These are phyloP conservation scores for Brettanomyces sp. DNA, from an alignment of 805 yeast species.

Conservation along the genomic window DNA sequence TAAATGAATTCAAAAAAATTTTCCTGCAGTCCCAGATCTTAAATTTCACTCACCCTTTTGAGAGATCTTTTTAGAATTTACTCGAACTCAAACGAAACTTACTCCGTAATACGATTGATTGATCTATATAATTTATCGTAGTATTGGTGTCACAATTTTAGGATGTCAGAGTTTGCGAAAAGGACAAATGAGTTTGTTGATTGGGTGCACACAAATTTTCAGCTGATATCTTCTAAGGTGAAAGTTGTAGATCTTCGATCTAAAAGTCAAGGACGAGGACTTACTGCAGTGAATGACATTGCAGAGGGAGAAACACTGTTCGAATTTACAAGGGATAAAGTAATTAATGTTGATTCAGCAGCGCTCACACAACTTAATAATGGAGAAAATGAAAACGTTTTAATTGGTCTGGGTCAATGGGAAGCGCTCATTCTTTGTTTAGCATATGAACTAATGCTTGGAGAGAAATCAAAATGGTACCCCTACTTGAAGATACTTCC, in stretches of 20 bases:
- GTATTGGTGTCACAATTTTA: too few relatives aligned
- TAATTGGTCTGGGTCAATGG: conserved; percentile 57
- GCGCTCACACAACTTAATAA: conserved; percentile 26
- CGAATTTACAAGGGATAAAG: conserved; percentile 49
- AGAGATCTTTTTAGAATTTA: too few relatives aligned
- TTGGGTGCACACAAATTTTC: conserved; percentile 38
- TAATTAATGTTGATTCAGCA: conserved; percentile 55
- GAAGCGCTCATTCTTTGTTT: conserved; percentile 63
- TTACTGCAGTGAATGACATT: conserved; percentile 58
- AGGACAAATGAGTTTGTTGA: conserved; percentile 31
- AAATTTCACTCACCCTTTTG: too few relatives aligned
- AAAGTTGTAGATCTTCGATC: conserved; percentile 50
- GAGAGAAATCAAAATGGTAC: conserved; percentile 48
- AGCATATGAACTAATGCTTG: conserved; percentile 46
- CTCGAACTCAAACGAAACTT: too few relatives aligned
- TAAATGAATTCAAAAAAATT: too few relatives aligned
- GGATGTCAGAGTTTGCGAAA: background rate
- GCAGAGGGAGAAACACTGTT: conserved; percentile 55
- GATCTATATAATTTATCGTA: too few relatives aligned
- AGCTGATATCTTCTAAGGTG: conserved; percentile 46
- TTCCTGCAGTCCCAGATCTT: too few relatives aligned
- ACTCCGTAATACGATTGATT: too few relatives aligned
- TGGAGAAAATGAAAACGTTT: conserved; percentile 25
- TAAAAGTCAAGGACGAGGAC: conserved; percentile 65
- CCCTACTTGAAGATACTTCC: conserved; percentile 73